Evolutionary conservation across 352 stramenopile genomes (phyloP).

Genomic region (Globisporangium acanthophoron): DNA sequence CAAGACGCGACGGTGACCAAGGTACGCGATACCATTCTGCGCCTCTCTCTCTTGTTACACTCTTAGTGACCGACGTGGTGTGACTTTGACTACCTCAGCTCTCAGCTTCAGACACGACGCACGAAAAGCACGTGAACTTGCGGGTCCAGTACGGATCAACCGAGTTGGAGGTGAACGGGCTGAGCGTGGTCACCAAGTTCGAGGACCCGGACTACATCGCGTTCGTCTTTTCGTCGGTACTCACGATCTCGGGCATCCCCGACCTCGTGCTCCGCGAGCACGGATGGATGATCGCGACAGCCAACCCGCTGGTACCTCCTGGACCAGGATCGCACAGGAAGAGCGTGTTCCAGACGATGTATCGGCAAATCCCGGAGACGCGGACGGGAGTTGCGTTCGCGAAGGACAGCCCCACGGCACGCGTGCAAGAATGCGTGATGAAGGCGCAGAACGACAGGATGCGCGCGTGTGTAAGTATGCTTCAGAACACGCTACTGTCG

Average conservation of each 20-base stretch:
- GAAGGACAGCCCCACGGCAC: background rate
- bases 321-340: background rate
- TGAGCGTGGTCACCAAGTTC: slow-evolving; percentile 4
- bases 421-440: background rate
- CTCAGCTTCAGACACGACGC: background rate
- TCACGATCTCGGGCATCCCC: background rate
- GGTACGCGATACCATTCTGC: background rate
- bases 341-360: slow-evolving; percentile 1
- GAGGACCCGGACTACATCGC: slow-evolving; percentile 3
- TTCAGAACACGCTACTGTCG: background rate
- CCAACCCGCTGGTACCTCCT: background rate
- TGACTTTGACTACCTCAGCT: background rate
- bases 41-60: no score
- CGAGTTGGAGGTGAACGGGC: slow-evolving; percentile 1
- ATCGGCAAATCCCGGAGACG: background rate
- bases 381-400: background rate
- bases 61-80: background rate
- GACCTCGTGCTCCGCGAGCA: slow-evolving; percentile 7
- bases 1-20: background rate
- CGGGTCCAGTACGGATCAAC: background rate
- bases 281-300: slow-evolving; percentile 10
- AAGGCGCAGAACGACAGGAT: background rate
- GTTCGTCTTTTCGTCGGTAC: slow-evolving; percentile 7
- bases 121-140: background rate
- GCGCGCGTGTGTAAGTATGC: background rate